phyloP scores from a whole-genome alignment of 1,284 basidiomycete genomes.

The Trichosporon ovoides region DNA sequence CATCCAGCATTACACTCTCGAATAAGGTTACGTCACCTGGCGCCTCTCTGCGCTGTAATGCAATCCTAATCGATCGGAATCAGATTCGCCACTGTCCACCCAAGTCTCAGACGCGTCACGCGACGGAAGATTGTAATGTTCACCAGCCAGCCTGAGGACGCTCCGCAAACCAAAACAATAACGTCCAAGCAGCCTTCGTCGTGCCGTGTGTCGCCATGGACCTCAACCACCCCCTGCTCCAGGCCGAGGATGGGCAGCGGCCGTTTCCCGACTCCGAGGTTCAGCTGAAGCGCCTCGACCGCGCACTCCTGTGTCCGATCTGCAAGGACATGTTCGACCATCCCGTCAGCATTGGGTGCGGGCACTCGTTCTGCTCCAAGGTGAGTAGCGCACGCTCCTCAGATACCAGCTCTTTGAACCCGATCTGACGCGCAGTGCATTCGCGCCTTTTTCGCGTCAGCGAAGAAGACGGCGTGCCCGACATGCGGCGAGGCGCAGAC shows the following conservation, averaged over 20 bases:
- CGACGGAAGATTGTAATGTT: conserved; percentile 3
- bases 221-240: conserved; percentile 36
- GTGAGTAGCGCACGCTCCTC: no score
- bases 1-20: not conserved
- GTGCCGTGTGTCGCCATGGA: conserved; percentile 34
- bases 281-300: conserved; percentile 35
- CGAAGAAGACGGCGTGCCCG: conserved; percentile 31
- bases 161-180: not conserved
- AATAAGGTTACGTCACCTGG: conserved; percentile 3
- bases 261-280: conserved; percentile 34
- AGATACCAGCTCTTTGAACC: not conserved
- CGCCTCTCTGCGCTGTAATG: not conserved
- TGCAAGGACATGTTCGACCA: conserved; percentile 41
- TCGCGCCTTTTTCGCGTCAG: conserved; percentile 31
- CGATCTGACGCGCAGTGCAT: conserved; percentile 33
- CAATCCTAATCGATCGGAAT: not conserved
- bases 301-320: conserved; percentile 38
- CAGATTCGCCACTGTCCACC: not conserved
- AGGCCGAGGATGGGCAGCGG: conserved; percentile 26
- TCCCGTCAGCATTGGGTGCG: conserved; percentile 44
- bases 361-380: conserved; percentile 47
- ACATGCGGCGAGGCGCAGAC: conserved; percentile 33
- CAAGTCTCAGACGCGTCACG: conserved; percentile 1
- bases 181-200: no score
- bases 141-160: not conserved